Conservation (phyloP, 2,329 filamentous ascomycete species). For the Diplodia sapinea region DNA sequence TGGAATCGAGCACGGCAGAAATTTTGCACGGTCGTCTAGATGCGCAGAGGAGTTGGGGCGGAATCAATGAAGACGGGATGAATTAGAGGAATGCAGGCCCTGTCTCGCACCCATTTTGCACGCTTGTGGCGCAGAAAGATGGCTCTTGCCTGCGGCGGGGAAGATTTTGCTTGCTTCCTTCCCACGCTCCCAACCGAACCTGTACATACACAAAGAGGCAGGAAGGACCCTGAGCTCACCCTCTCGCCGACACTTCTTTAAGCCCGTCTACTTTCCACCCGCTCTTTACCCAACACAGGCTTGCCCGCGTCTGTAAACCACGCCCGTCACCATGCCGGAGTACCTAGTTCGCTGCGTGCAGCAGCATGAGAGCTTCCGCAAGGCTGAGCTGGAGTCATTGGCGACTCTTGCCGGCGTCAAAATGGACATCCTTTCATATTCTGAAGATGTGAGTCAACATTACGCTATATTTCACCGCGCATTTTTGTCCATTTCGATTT, state of each 20-base stretch:
- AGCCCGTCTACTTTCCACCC: not conserved
- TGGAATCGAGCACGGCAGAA: not conserved
- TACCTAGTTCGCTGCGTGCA: slow-evolving; percentile 91
- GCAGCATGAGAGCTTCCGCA: slow-evolving; percentile 86
- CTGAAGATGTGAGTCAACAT: slow-evolving; percentile 66
- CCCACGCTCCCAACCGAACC: slow-evolving; percentile 18
- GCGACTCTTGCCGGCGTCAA: slow-evolving; percentile 71
- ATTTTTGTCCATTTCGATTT: slow-evolving; percentile 29
- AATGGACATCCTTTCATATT: slow-evolving; percentile 77
- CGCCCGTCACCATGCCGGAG: slow-evolving; percentile 52
- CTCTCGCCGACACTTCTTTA: too few species aligned
- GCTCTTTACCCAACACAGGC: not conserved
- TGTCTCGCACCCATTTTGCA: not conserved
- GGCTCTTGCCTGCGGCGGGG: slow-evolving; percentile 6
- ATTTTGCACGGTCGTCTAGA: not conserved
- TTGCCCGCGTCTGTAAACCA: not conserved
- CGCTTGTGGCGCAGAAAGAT: not conserved
- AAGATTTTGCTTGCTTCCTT: slow-evolving; percentile 28
- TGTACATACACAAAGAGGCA: slow-evolving; percentile 4
- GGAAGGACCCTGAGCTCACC: too few species aligned
- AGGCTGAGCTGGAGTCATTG: slow-evolving; percentile 81
- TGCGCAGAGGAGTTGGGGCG: not conserved
- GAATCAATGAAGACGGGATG: not conserved
- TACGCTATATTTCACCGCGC: slow-evolving; percentile 31
- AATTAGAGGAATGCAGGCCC: not conserved